phyloP scores from a whole-genome alignment of 257 asterid species.

The Cruciata laevipes region DNA sequence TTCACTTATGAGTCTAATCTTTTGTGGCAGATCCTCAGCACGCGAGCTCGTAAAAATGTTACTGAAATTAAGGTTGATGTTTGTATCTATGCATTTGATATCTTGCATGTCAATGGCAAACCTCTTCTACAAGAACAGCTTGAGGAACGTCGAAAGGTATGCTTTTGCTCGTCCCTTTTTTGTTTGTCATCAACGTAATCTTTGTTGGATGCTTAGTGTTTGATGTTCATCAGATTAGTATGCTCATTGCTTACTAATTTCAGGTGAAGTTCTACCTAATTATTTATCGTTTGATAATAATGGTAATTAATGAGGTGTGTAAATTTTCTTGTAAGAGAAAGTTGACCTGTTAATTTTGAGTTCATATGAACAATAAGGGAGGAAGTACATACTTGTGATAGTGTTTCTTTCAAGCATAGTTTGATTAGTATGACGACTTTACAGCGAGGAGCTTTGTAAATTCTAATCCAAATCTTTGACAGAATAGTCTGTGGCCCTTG shows the following conservation, averaged over 20 bases:
- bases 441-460: neutral
- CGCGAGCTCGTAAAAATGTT: constrained; percentile 91
- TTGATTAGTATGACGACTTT: neutral
- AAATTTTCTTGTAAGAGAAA: neutral
- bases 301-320: neutral
- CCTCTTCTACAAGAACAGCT: constrained; percentile 85
- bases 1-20: constrained; percentile 16
- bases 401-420: neutral
- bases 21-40: constrained; percentile 62
- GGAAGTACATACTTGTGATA: neutral
- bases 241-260: neutral
- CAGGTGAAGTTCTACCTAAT: neutral
- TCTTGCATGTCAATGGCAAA: constrained; percentile 76
- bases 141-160: constrained; percentile 80
- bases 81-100: constrained; percentile 90
- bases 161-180: neutral
- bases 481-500: neutral
- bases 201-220: neutral
- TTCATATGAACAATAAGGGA: neutral
- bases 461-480: neutral
- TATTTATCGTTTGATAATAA: neutral
- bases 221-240: neutral
- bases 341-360: neutral
- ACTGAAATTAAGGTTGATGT: constrained; percentile 78
- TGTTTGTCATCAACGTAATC: neutral